Percentiles rank a stretch among this genome's conserved stretches.
Evolutionary conservation across 139 green algal species (phyloP).

Genomic region (Coccomyxa sp.): DNA sequence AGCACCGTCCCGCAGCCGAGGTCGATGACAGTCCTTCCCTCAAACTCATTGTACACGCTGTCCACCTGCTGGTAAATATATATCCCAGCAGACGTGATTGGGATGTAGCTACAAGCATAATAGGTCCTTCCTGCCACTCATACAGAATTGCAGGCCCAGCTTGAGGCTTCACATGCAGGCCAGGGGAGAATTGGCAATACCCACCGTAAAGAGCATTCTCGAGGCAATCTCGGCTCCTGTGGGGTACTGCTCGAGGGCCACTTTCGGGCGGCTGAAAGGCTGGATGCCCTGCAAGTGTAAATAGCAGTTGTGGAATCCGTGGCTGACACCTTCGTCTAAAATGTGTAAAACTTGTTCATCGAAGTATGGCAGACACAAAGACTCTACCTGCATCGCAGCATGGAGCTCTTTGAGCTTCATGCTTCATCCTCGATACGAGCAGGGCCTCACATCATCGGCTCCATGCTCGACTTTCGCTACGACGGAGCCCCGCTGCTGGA

Average conservation of each 20-base stretch:
- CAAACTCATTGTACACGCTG: conserved; percentile 70
- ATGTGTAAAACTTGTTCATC: neutral
- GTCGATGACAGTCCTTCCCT: conserved; percentile 73
- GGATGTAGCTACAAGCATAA: neutral
- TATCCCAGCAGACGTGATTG: neutral
- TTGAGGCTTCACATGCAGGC: neutral
- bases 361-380: neutral
- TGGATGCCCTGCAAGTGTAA: conserved; percentile 56
- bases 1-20: conserved; percentile 82
- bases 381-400: conserved; percentile 60
- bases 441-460: too few relatives aligned
- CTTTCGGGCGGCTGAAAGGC: conserved; percentile 70
- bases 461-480: too few relatives aligned
- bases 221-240: conserved; percentile 81
- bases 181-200: neutral
- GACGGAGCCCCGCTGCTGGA: too few relatives aligned
- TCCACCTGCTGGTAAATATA: conserved; percentile 50
- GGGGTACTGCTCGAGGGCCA: conserved; percentile 93
- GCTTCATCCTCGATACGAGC: too few relatives aligned
- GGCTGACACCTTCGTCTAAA: neutral
- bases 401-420: conserved; percentile 89
- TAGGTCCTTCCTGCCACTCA: neutral
- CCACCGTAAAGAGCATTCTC: conserved; percentile 75
- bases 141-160: neutral
- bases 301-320: neutral